Conservation (phyloP, 1,139 yeast species). For the Scheffersomyces illinoinensis region DNA sequence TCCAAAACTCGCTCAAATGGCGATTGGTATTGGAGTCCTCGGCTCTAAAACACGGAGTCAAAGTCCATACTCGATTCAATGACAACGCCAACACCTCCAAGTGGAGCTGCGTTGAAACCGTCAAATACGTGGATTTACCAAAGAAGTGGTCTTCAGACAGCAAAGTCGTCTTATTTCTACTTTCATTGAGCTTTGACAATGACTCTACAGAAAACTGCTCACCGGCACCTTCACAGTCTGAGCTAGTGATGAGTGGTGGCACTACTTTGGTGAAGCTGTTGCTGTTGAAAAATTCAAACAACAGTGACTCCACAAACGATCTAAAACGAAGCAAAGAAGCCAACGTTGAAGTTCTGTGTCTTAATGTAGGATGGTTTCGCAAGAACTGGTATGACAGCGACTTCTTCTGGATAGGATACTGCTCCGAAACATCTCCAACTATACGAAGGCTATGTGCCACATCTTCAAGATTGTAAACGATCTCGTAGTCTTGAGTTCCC, state of each 20-base stretch:
- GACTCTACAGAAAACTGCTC: slow-evolving; percentile 67
- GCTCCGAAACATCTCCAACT: slow-evolving; percentile 57
- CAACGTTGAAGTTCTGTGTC: slow-evolving; percentile 71
- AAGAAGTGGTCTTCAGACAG: slow-evolving; percentile 48
- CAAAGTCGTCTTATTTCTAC: not conserved
- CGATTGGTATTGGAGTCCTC: slow-evolving; percentile 89
- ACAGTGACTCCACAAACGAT: slow-evolving; percentile 58
- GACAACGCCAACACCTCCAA: slow-evolving; percentile 80
- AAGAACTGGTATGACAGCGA: slow-evolving; percentile 64
- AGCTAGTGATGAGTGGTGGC: slow-evolving; percentile 84
- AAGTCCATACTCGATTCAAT: slow-evolving; percentile 79
- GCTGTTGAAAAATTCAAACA: slow-evolving; percentile 55
- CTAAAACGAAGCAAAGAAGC: slow-evolving; percentile 72
- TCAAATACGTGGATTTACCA: slow-evolving; percentile 66
- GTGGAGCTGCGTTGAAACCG: slow-evolving; percentile 93
- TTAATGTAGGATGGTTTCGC: slow-evolving; percentile 68
- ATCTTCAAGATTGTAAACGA: slow-evolving; percentile 25
- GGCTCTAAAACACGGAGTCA: slow-evolving; percentile 92
- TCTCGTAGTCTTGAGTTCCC: slow-evolving; percentile 36
- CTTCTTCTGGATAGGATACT: slow-evolving; percentile 85
- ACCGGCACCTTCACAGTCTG: slow-evolving; percentile 99
- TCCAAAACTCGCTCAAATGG: slow-evolving; percentile 95
- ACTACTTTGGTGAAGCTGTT: slow-evolving; percentile 67
- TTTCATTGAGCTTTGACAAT: slow-evolving; percentile 9
- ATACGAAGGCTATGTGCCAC: slow-evolving; percentile 23